phyloP scores from a whole-genome alignment of 129 eudicot genomes.

The Sambucus nigra region DNA sequence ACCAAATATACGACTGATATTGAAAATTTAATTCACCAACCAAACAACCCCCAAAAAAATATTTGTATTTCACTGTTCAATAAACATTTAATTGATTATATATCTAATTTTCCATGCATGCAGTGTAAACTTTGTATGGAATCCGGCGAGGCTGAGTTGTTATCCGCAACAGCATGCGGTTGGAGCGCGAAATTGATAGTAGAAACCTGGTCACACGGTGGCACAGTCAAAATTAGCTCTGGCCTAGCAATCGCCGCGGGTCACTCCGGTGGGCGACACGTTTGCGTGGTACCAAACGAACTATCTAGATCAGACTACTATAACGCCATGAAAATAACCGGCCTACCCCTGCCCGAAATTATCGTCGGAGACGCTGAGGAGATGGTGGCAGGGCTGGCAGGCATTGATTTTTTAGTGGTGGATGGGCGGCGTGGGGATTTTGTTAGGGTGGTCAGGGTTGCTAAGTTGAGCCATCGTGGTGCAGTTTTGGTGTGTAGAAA shows the following conservation, averaged over 20 bases:
- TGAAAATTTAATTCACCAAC: too few relatives aligned
- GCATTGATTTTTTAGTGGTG: conserved; percentile 45
- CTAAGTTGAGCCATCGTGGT: conserved; percentile 28
- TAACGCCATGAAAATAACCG: conserved; percentile 16
- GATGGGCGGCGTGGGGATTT: conserved; percentile 34
- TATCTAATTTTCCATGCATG: too few relatives aligned
- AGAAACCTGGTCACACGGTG: conserved; percentile 38
- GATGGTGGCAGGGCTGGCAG: conserved; percentile 18
- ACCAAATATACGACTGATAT: too few relatives aligned
- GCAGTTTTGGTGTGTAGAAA: conserved; percentile 38
- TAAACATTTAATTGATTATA: too few relatives aligned
- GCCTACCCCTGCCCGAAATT: conserved; percentile 27
- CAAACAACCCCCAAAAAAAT: too few relatives aligned
- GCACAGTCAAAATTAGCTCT: conserved; percentile 23
- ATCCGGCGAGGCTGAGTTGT: conserved; percentile 28
- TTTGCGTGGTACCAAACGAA: conserved; percentile 34
- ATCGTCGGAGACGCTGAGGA: conserved; percentile 40
- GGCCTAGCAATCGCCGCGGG: conserved; percentile 34
- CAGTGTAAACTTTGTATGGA: conserved; percentile 27
- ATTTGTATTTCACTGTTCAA: too few relatives aligned
- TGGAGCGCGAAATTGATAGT: conserved; percentile 36
- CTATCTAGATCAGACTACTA: conserved; percentile 20
- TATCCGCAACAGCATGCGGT: conserved; percentile 51
- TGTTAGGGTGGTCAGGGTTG: conserved; percentile 19
- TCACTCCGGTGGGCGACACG: conserved; percentile 40